Evolutionary conservation across 805 yeast species (phyloP), one percentile per base, ranked within the genome.

Genomic region (Scheffersomyces spartinae): DNA sequence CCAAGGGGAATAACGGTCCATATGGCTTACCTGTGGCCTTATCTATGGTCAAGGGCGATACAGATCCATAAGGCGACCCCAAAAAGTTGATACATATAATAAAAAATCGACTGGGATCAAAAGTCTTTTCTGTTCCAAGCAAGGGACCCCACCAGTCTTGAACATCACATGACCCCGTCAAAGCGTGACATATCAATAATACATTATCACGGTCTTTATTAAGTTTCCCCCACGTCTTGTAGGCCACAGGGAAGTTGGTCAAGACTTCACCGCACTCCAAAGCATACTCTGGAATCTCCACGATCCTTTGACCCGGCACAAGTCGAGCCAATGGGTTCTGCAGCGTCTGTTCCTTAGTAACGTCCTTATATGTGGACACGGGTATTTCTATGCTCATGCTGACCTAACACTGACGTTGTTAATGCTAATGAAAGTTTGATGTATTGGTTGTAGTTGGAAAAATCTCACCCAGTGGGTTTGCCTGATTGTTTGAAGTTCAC

Each of bases 61-160:
- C 88, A 4, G 94, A 74, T 1, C 98, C 98, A 43, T 91, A 91
- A 0, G 98, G 98, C 0, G 95, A 83, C 0, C 97, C 97, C 33
- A 91, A 63, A n/a, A 94, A 78, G 47, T 91, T 88, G 30, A 88
- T 55, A 47, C 98, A 88, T 9, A 91, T 65, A 23, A 91, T 73
- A 49, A 83, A 83, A 49, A 77, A 91, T 36, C 80, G 68, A 0
- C 85, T 61, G 0, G 96, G 94, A 52, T 91, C 98, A 51, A 91
- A 84, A 1, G 97, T 93, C 30, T 76, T 69, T 9, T 73, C 80
- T 4, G 73, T 69, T 1, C 97, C 98, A 15, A 91, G 55, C 13
- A 91, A 52, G 0, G 97, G 96, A 0, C 97, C 96, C 98, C 98
- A 91, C 98, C 98, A 91, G 43, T 91, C 98, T 20, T 79, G 68